Base-by-base conservation (phyloP, 1,284 basidiomycete species). In the Bondarzewia mesenterica region DNA sequence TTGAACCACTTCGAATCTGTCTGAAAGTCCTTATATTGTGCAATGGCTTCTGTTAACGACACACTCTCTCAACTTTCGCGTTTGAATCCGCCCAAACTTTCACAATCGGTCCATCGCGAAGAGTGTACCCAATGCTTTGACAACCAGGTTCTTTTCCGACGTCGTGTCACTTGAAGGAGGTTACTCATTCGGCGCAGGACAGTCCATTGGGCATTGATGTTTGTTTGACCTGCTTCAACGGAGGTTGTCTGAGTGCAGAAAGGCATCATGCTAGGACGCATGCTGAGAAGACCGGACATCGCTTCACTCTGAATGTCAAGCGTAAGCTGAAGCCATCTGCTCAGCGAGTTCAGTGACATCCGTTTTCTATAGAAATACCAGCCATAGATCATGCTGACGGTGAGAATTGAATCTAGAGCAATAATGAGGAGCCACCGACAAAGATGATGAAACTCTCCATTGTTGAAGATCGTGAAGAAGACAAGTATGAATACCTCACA, bases 111-210 rank as follows among this genome's bases (percentile, higher is more conserved):
- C 0, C 85, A 93, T 58, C 73, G 88, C 8, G 91, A 93, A 63
- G 91, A 94, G 63, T 95, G 92, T 59, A 96, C 94, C 0, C 90
- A 94, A 52, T 99, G 95, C 66, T 99, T 98, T 63, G 94, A 98
- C 64, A 83, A 82, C 59, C 91, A 95, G 77, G 93, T 88, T 60
- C n/a, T 45, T 25, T n/a, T 37, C 38, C 21, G n/a, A 10, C 38
- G 38, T 40, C 38, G 16, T 42, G 71, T 56, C 51, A 20, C 42
- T 38, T 18, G 22, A 16, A 29, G 16, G 23, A 41, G 46, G 22
- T 50, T 40, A 50, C 16, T 14, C 16, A 14, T 7, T 14, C 56
- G 46, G 25, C 48, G 15, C 58, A 93, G 85, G 90, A 93, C 60
- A 69, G 70, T 14, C 74, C 80, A 0, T 66, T 74, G 12, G 95